Percentiles rank a stretch among this genome's conserved stretches.
These are phyloP conservation scores for Pseudoperonospora humuli DNA, from an alignment of 352 stramenopile genomes.

Conservation along the genomic window DNA sequence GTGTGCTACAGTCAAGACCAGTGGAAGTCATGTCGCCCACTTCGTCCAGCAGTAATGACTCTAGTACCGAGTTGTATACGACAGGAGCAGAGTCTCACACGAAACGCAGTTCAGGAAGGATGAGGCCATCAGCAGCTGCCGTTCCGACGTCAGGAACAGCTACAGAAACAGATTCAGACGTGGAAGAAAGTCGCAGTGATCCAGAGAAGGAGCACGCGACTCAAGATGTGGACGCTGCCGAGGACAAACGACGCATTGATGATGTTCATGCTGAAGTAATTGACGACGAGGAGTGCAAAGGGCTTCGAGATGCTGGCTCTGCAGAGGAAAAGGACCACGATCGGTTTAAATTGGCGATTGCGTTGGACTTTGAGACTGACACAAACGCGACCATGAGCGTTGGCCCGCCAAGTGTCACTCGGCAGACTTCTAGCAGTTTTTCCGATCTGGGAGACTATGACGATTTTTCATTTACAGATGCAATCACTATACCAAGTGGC, in stretches of 20 bases:
- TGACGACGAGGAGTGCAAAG: constrained; percentile 25
- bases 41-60: constrained; percentile 54
- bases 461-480: constrained; percentile 68
- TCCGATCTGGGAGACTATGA: constrained; percentile 83
- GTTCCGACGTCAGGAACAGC: constrained; percentile 19
- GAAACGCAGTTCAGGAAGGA: constrained; percentile 1
- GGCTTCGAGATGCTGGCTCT: constrained; percentile 8
- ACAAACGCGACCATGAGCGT: constrained; percentile 26
- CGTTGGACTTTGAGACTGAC: constrained; percentile 61
- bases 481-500: constrained; percentile 28
- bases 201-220: constrained; percentile 9
- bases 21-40: constrained; percentile 40
- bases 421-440: constrained; percentile 84
- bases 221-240: constrained; percentile 1
- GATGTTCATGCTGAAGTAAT: constrained; percentile 5
- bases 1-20: constrained; percentile 18
- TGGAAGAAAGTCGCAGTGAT: constrained; percentile 15
- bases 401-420: constrained; percentile 38
- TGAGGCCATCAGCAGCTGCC: background rate
- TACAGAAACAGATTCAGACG: constrained; percentile 29
- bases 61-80: constrained; percentile 21
- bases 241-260: constrained; percentile 10
- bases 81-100: background rate
- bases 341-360: constrained; percentile 45
- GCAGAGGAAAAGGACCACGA: constrained; percentile 25